A percentile compares a stretch with the other conserved stretches of the same genome.
phyloP scores from a whole-genome alignment of 192 early-diverging fungal genomes.

The Coemansia sp. region DNA sequence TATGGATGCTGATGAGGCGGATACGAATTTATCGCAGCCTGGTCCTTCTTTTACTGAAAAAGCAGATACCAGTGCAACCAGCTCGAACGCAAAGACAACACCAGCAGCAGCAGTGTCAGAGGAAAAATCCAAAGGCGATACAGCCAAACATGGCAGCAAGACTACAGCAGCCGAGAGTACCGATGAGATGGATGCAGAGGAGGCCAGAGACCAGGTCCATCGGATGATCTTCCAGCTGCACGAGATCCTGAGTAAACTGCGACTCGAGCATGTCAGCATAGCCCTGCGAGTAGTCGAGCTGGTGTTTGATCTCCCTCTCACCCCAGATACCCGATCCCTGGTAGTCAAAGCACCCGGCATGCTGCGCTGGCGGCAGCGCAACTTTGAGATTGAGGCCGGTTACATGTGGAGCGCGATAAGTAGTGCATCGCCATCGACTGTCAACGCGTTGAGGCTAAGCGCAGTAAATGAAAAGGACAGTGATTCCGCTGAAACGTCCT shows the following conservation, averaged over 20 bases:
- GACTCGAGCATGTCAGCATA: conserved; percentile 41
- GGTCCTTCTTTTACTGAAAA: too few relatives aligned
- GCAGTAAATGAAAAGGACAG: conserved; percentile 1
- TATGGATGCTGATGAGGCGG: neutral
- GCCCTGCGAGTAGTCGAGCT: conserved; percentile 27
- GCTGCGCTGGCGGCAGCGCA: conserved; percentile 45
- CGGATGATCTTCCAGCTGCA: conserved; percentile 42
- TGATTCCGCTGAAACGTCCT: neutral
- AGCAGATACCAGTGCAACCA: too few relatives aligned
- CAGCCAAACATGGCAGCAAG: too few relatives aligned
- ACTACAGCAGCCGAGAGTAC: neutral
- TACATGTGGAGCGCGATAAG: conserved; percentile 45
- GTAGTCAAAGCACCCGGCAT: conserved; percentile 30
- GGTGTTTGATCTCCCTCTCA: conserved; percentile 46
- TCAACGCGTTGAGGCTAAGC: conserved; percentile 3
- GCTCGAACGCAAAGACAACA: too few relatives aligned
- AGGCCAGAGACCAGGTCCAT: conserved; percentile 21
- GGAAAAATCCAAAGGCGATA: too few relatives aligned
- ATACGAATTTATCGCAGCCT: too few relatives aligned
- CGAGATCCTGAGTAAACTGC: conserved; percentile 41
- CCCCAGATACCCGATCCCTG: conserved; percentile 9
- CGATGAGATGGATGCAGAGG: neutral
- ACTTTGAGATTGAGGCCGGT: conserved; percentile 30
- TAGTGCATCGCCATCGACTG: conserved; percentile 16
- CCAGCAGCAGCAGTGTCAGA: too few relatives aligned